A percentile compares a stretch with the other conserved stretches of the same genome.
phyloP scores from a whole-genome alignment of 2,329 filamentous ascomycete species.

The Claviceps sorghi region DNA sequence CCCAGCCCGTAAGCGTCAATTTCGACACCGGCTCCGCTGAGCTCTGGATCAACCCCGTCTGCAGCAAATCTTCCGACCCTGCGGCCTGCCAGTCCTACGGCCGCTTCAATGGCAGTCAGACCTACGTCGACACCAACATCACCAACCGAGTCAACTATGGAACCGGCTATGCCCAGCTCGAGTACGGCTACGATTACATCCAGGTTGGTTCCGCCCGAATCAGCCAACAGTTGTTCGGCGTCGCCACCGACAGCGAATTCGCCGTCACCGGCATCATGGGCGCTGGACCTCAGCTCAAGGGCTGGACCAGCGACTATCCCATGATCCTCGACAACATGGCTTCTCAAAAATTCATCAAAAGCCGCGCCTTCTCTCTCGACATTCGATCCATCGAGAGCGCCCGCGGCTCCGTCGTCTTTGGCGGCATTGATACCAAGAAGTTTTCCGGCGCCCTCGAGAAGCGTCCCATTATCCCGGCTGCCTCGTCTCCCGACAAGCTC shows the following conservation, averaged over 20 bases:
- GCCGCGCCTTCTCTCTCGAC: constrained; percentile 22
- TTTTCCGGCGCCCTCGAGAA: constrained; percentile 38
- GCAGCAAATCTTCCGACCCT: constrained; percentile 16
- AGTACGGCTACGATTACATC: constrained; percentile 21
- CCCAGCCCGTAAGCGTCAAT: constrained; percentile 23
- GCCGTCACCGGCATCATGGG: constrained; percentile 21
- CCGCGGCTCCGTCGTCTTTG: constrained; percentile 30
- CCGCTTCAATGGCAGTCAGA: constrained; percentile 17
- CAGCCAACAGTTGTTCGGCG: constrained; percentile 22
- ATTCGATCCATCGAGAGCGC: constrained; percentile 18
- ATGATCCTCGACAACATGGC: constrained; percentile 21
- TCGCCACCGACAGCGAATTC: constrained; percentile 18
- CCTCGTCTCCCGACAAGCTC: constrained; percentile 18
- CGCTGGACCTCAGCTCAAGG: constrained; percentile 17
- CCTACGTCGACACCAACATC: constrained; percentile 14
- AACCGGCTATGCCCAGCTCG: constrained; percentile 17
- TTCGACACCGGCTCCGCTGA: constrained; percentile 28
- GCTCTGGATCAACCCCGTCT: constrained; percentile 28
- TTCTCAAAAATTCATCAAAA: constrained; percentile 21
- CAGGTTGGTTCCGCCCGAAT: constrained; percentile 18
- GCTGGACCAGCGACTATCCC: constrained; percentile 22
- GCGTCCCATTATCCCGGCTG: constrained; percentile 37
- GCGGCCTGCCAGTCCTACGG: constrained; percentile 16
- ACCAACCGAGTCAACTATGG: constrained; percentile 17
- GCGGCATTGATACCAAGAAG: constrained; percentile 42